Evolutionary conservation across 345 rosid species (phyloP), one percentile per base, ranked within the genome.

Genomic region (Streptanthus diversifolius): DNA sequence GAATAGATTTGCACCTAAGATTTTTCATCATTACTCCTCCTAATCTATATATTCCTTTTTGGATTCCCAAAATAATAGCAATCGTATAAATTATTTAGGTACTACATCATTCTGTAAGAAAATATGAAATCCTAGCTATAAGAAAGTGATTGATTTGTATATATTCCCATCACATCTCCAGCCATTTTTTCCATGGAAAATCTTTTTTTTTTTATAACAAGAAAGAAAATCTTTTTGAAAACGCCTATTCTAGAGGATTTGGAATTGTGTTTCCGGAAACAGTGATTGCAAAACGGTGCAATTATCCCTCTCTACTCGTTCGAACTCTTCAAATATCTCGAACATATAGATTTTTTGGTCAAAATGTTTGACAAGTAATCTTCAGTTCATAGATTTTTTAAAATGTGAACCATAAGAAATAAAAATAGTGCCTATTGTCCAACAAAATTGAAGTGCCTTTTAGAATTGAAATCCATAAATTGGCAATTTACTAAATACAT

Each of bases 1-100:
- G 21, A 80, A 75, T 74, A 83, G 90, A 92, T 86, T 82, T 88
- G 90, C 93, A 86, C 88, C 86, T 74, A 82, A 92, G 91, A 90
- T 90, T 82, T 84, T 87, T 85, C 91, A 90, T 92, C 96, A 90
- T 92, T 87, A 84, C 88, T 66, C 76, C 64, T 83, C 81, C 71
- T 84, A 78, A 69, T 53, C 68, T 71, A 59, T 37, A 41, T 59
- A 66, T 61, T 74, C 74, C 72, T 61, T 77, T 77, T 65, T 76
- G 53, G 72, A 63, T 73, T 53, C 74, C 77, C 61, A 70, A 77
- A 80, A 76, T 45, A 71, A 84, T 61, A 58, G 9, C 59, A 12
- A 55, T 57, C 54, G 58, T 61, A 59, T 55, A 39, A 52, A 49
- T 41, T 61, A 33, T 33, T 51, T 51, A 62, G 49, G 47, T 59